Percentiles rank a stretch among this genome's conserved stretches.
Conservation (phyloP, 257 asterid species). For the Scutellaria baicalensis region DNA sequence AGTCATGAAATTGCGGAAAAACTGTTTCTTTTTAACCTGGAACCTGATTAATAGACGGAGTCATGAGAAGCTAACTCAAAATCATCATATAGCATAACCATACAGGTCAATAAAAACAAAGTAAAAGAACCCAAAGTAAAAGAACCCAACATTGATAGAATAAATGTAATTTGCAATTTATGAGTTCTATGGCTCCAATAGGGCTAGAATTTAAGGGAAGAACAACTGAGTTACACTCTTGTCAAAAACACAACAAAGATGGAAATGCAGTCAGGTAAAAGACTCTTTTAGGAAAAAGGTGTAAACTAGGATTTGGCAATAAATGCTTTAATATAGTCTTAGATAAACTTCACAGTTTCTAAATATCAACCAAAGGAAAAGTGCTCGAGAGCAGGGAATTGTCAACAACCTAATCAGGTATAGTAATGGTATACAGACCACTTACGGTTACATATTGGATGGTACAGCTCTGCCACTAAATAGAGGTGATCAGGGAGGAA, state of each 20-base stretch:
- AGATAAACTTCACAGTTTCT: neutral
- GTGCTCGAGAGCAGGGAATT: neutral
- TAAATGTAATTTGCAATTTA: neutral
- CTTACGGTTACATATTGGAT: neutral
- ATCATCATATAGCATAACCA: conserved; percentile 10
- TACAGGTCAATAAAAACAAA: neutral
- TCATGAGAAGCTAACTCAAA: conserved; percentile 11
- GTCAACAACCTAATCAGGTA: neutral
- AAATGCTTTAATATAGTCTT: neutral
- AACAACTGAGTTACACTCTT: neutral
- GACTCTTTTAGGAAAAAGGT: neutral
- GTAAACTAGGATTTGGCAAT: neutral
- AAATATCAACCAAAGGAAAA: neutral
- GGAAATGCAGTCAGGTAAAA: neutral
- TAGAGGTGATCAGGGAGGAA: neutral
- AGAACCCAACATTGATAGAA: neutral
- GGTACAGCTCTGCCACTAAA: neutral
- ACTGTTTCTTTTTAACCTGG: conserved; percentile 94
- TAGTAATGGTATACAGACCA: neutral
- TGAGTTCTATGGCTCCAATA: neutral
- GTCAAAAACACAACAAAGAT: neutral
- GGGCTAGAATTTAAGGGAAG: neutral
- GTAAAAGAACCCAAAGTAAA: no score
- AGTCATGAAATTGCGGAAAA: conserved; percentile 92
- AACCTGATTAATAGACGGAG: conserved; percentile 51